A percentile compares a stretch with the other conserved stretches of the same genome.
Evolutionary conservation across 2,329 filamentous ascomycete genomes (phyloP).

Genomic region (Aureobasidium sp.): DNA sequence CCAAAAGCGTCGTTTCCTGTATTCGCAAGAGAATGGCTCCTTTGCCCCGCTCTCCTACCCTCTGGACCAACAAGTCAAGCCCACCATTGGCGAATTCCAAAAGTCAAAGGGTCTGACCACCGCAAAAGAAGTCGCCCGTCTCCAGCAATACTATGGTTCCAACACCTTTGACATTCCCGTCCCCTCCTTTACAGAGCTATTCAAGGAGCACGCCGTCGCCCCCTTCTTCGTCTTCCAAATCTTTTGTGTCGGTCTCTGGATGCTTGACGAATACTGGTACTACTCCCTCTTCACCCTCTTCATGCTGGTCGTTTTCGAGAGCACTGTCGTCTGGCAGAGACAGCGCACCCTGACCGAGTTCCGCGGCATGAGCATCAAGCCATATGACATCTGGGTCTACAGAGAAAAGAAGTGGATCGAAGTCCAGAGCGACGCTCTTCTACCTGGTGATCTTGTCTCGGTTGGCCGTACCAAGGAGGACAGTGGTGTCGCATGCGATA

Average conservation of each 20-base stretch:
- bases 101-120: slow-evolving; percentile 66
- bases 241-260: slow-evolving; percentile 97
- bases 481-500: slow-evolving; percentile 92
- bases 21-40: slow-evolving; percentile 60
- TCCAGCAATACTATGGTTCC: slow-evolving; percentile 88
- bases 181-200: slow-evolving; percentile 89
- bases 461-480: slow-evolving; percentile 94
- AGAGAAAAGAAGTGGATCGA: slow-evolving; percentile 82
- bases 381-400: slow-evolving; percentile 89
- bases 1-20: slow-evolving; percentile 95
- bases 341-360: slow-evolving; percentile 95
- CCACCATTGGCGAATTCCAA: slow-evolving; percentile 71
- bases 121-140: slow-evolving; percentile 65
- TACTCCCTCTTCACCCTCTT: slow-evolving; percentile 98
- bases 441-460: slow-evolving; percentile 89
- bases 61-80: slow-evolving; percentile 80
- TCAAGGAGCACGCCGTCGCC: slow-evolving; percentile 96
- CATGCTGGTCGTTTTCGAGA: slow-evolving; percentile 97
- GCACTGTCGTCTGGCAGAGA: slow-evolving; percentile 97
- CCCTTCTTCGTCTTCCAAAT: slow-evolving; percentile 99
- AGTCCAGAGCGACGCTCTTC: slow-evolving; percentile 79
- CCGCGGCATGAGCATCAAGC: slow-evolving; percentile 98
- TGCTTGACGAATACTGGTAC: slow-evolving; percentile 99
- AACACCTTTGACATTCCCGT: slow-evolving; percentile 98
- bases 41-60: slow-evolving; percentile 79